Evolutionary conservation across 208 protist species (phyloP), one percentile per base, ranked within the genome.

Genomic region (Crithidia brevicula): DNA sequence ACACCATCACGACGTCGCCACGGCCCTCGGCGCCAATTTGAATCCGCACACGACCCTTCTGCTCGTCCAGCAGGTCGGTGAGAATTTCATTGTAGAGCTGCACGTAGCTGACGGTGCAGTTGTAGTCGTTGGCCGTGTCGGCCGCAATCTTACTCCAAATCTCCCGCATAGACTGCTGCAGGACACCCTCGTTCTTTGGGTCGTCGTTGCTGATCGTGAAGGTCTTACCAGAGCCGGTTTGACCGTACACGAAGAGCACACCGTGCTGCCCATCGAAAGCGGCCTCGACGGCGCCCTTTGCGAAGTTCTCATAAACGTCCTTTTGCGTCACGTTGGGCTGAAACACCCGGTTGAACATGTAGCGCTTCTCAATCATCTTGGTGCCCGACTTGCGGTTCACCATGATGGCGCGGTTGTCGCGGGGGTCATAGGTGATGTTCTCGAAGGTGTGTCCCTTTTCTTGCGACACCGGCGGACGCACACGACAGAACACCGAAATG

Each of bases 11-110:
- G 4, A 96, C 86, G 74, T 96, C 90, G 13, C 87, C 87, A 34
- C 83, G 78, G 11, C 90, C 85, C 59, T 93, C 90, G 6, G 81
- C 30, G 9, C 87, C 87, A 25, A 92, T 73, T 67, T 93, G 87
- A 70, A 96, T 92, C 34, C 87, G 85, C 38, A 96, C 90, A 15
- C 73, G 74, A 22, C 79, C 75, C 58, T 93, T 86, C 60, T 91
- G 27, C 0, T 83, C 79, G 50, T 95, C 86, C 6, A 96, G 72
- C 53, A 96, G 46, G 72, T 96, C 89, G 11, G 89, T 90, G 10
- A 96, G 72, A 2, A 97, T 88, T 66, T 97, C 92, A 60, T 97
- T 94, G 73, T 97, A 95, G 61, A 97, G 74, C 74, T 97, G 92
- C 33, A 97, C 88, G 72, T 94, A 97, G 64, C 81, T 91, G 62